A percentile compares a stretch with the other conserved stretches of the same genome.
Conservation (phyloP, 2,329 filamentous ascomycete species). For the Xylariales sp. region DNA sequence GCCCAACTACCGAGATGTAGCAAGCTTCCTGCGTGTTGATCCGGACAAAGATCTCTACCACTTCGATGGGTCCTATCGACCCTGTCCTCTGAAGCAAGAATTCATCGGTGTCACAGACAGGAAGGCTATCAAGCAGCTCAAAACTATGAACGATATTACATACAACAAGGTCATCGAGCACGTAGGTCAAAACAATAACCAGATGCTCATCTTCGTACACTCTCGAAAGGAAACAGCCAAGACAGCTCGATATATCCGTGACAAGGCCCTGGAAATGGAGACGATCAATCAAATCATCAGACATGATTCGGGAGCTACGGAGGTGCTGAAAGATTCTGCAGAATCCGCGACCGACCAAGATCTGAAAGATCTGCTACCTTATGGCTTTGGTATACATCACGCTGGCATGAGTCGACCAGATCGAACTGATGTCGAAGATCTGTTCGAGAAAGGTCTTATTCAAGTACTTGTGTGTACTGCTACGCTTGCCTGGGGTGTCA, state of each 20-base stretch:
- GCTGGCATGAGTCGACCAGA: conserved; percentile 96
- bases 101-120: conserved; percentile 97
- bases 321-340: conserved; percentile 81
- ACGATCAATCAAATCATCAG: conserved; percentile 94
- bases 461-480: conserved; percentile 96
- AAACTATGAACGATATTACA: conserved; percentile 98
- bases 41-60: conserved; percentile 84
- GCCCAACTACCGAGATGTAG: conserved; percentile 95
- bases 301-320: conserved; percentile 85
- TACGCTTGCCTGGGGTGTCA: conserved; percentile 98
- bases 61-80: conserved; percentile 90
- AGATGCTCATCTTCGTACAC: conserved; percentile 99
- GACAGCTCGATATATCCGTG: conserved; percentile 91
- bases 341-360: conserved; percentile 79
- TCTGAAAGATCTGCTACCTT: conserved; percentile 89
- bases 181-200: conserved; percentile 86
- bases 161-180: conserved; percentile 98
- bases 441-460: conserved; percentile 86
- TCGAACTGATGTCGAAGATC: conserved; percentile 88
- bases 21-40: conserved; percentile 90
- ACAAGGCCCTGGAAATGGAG: conserved; percentile 95
- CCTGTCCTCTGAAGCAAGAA: conserved; percentile 92
- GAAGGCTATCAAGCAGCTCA: conserved; percentile 97
- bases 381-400: conserved; percentile 97
- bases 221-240: conserved; percentile 98